Evolutionary conservation across 1,284 basidiomycete species (phyloP), one percentile per base, ranked within the genome.

Genomic region (Uromyces viciae-fabae): DNA sequence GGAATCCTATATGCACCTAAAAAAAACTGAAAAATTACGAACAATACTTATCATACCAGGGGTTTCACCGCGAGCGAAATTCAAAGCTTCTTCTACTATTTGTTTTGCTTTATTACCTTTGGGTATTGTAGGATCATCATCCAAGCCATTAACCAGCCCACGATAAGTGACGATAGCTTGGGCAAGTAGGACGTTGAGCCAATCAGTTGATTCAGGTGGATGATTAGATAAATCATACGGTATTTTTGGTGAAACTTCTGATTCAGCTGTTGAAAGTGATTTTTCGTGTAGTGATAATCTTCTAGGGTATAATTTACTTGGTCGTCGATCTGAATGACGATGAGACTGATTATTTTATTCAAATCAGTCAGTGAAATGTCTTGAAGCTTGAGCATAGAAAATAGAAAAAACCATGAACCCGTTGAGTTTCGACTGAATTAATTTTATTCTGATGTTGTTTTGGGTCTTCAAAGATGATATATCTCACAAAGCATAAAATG

Each of bases 111-210:
- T 84, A 38, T 83, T 81, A 28, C 60, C 81, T 38, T 78, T 33
- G 31, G 43, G 75, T 2, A 62, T 78, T 14, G 52, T 19, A 38
- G 64, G 56, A 22, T 54, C 60, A 17, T 71, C 66, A 28, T 78
- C 76, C 42, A 68, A 31, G 43, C 66, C 76, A 25, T 52, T 64
- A 28, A 69, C 36, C 31, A 56, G 31, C 52, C 76, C 62, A 40
- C 86, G 83, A 82, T 86, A 87, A 11, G 84, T 85, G 17, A 83
- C 83, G 38, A 86, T 84, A 49, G 88, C 87, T 84, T 89, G 89
- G 3, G 88, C 88, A 38, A 89, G 84, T 25, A 90, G 85, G 49
- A 89, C 88, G 83, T 90, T 90, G 64, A 90, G 84, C 89, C 89
- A 90, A 82, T 88, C 89, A 38, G 88, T 85, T 22, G 87, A 87